These are phyloP conservation scores for Puccinia horiana DNA, from an alignment of 1,284 basidiomycete species.

Conservation along the genomic window DNA sequence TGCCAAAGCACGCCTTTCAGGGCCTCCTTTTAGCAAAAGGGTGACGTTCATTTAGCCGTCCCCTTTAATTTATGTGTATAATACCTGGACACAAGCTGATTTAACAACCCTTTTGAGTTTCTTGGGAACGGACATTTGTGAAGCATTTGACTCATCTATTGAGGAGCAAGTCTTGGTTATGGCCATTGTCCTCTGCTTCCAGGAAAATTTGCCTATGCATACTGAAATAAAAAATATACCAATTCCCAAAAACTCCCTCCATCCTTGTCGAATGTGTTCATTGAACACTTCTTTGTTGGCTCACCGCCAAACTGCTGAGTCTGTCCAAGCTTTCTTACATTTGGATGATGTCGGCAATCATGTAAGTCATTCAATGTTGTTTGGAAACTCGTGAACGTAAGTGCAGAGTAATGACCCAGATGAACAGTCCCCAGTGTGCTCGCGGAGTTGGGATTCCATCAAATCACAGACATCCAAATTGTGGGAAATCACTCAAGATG, in stretches of 20 bases:
- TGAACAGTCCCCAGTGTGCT: no score
- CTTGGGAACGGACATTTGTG: no score
- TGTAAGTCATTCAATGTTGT: neutral
- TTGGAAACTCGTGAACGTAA: no score
- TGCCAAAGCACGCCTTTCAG: no score
- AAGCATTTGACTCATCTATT: no score
- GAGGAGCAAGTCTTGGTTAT: neutral
- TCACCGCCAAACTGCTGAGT: neutral
- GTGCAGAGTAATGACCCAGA: no score
- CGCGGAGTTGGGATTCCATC: neutral
- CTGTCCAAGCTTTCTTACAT: neutral
- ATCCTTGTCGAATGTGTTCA: conserved; percentile 1
- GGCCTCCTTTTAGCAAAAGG: no score
- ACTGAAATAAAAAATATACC: neutral
- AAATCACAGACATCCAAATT: neutral
- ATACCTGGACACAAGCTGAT: no score
- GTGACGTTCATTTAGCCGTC: no score
- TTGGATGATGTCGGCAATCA: neutral
- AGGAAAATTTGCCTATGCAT: neutral
- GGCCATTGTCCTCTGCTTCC: neutral
- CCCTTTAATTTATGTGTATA: no score
- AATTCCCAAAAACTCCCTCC: neutral
- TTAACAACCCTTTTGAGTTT: no score
- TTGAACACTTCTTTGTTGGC: neutral
- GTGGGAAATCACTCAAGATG: neutral